These are phyloP conservation scores for Lepiota venenata DNA, from an alignment of 768 basidiomycete genomes.

Conservation along the genomic window DNA sequence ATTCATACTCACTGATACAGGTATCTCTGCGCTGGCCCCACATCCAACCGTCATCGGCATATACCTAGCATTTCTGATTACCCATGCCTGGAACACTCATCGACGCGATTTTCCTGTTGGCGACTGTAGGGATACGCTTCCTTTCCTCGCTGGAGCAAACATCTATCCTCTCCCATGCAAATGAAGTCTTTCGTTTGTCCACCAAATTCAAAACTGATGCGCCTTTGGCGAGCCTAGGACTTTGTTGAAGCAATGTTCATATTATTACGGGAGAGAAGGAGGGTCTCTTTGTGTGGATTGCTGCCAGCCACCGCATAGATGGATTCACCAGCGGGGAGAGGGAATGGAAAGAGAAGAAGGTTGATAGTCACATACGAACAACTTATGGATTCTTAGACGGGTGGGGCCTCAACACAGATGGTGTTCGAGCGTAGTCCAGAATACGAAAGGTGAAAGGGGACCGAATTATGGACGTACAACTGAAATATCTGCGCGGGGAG, in stretches of 20 bases:
- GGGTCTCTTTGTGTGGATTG: slow-evolving; percentile 98
- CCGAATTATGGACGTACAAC: slow-evolving; percentile 73
- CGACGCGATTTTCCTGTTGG: slow-evolving; percentile 90
- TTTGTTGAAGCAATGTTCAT: slow-evolving; percentile 89
- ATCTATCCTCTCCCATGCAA: slow-evolving; percentile 71
- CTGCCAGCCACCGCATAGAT: slow-evolving; percentile 98
- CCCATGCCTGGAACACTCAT: slow-evolving; percentile 75
- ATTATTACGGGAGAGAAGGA: slow-evolving; percentile 99
- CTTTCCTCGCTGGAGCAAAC: slow-evolving; percentile 67
- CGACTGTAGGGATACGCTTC: slow-evolving; percentile 97
- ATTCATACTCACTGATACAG: slow-evolving; percentile 35
- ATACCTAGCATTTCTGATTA: slow-evolving; percentile 81
- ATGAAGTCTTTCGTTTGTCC: slow-evolving; percentile 68
- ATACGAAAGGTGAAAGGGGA: slow-evolving; percentile 52
- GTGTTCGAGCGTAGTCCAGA: slow-evolving; percentile 87
- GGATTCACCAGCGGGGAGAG: slow-evolving; percentile 58
- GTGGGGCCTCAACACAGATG: slow-evolving; percentile 97
- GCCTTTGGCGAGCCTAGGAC: slow-evolving; percentile 56
- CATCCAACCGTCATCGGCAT: slow-evolving; percentile 64
- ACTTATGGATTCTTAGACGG: slow-evolving; percentile 99
- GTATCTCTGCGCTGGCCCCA: slow-evolving; percentile 79
- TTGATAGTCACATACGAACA: slow-evolving; percentile 43
- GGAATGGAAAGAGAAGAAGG: slow-evolving; percentile 18
- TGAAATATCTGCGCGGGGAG: slow-evolving; percentile 79
- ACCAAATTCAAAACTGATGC: slow-evolving; percentile 77